These are phyloP conservation scores for Penicillium sp. DNA, from an alignment of 2,329 filamentous ascomycete genomes.

Conservation along the genomic window DNA sequence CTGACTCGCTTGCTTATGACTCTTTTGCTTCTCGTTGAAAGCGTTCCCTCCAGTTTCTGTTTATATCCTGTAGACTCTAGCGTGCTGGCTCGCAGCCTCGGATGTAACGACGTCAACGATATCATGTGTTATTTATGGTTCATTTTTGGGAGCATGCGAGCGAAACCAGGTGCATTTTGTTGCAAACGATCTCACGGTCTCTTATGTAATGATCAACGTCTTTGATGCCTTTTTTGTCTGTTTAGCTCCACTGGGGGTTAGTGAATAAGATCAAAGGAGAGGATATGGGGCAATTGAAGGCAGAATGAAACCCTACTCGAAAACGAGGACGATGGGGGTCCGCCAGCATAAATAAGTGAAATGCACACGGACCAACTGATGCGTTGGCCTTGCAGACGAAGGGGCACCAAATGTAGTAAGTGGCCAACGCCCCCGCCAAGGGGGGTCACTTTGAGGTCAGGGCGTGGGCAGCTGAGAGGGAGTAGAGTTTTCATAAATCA, in stretches of 20 bases:
- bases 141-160: conserved; percentile 7
- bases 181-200: not conserved
- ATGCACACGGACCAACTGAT: conserved; percentile 26
- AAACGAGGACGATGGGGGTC: not conserved
- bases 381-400: conserved; percentile 23
- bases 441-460: not conserved
- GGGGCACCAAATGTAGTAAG: conserved; percentile 1
- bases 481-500: not conserved
- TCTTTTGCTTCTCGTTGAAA: conserved; percentile 8
- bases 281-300: not conserved
- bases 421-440: conserved; percentile 10
- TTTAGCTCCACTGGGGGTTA: not conserved
- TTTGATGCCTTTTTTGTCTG: not conserved
- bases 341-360: conserved; percentile 20
- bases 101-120: conserved; percentile 53
- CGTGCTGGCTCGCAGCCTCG: conserved; percentile 37
- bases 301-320: not conserved
- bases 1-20: conserved; percentile 12
- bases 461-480: not conserved
- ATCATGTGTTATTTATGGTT: not conserved
- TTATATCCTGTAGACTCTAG: conserved; percentile 26
- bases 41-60: conserved; percentile 14
- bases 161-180: not conserved
- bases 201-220: not conserved
- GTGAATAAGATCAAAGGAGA: not conserved